These are phyloP conservation scores for Boletus rufocinnamomeus DNA, from an alignment of 768 basidiomycete species.

Conservation along the genomic window DNA sequence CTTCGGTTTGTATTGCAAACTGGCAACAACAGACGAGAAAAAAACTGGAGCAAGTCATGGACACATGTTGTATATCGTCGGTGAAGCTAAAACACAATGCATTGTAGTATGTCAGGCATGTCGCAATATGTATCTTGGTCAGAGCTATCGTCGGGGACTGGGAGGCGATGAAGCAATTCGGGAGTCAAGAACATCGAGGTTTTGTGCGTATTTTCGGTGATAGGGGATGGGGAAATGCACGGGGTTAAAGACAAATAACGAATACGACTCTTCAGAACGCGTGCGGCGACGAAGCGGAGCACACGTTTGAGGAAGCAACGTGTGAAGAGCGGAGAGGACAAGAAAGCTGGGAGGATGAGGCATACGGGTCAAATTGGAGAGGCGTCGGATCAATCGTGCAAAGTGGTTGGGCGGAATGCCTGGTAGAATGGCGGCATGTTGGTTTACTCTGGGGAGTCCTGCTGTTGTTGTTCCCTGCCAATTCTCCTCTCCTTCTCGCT, in stretches of 20 bases:
- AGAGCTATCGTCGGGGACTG: conserved; percentile 24
- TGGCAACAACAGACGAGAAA: conserved; percentile 7
- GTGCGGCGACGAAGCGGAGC: conserved; percentile 11
- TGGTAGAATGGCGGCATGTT: neutral
- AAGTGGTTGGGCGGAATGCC: conserved; percentile 5
- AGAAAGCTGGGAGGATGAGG: conserved; percentile 29
- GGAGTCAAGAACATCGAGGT: conserved; percentile 33
- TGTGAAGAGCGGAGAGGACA: conserved; percentile 26
- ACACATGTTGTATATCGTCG: conserved; percentile 30
- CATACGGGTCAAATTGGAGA: conserved; percentile 26
- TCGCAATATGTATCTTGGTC: conserved; percentile 28
- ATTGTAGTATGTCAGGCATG: conserved; percentile 36
- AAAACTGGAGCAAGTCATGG: conserved; percentile 15
- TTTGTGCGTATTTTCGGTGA: conserved; percentile 28
- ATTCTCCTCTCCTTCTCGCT: conserved; percentile 95
- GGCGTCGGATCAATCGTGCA: conserved; percentile 21
- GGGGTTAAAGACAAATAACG: conserved; percentile 26
- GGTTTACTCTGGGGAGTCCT: conserved; percentile 58
- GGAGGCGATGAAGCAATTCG: conserved; percentile 21
- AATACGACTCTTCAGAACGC: conserved; percentile 21
- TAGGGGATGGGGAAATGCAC: conserved; percentile 24
- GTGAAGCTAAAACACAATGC: conserved; percentile 33
- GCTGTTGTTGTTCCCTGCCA: conserved; percentile 79
- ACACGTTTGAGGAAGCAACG: conserved; percentile 12
- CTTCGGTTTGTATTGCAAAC: conserved; percentile 3